Evolutionary conservation across 169 alveolate species (phyloP), one percentile per base, ranked within the genome.

Genomic region (Perkinsus marinus): DNA sequence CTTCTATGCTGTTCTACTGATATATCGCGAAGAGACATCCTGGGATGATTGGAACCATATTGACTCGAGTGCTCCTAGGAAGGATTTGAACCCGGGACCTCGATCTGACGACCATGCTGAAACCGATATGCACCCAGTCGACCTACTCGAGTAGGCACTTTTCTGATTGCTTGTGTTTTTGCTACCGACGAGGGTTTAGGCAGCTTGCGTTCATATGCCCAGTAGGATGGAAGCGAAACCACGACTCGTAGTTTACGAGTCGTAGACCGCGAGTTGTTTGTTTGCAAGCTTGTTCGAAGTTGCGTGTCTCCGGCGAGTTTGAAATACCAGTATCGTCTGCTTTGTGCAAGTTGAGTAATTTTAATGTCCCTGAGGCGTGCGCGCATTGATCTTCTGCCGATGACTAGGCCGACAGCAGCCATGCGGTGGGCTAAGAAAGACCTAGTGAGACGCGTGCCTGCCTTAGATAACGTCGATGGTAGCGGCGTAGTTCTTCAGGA

Each of bases 1-100:
- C 89, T 94, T 93, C 92, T 69, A 90, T 26, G 94, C 95, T 2
- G 89, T 94, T 30, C 34, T 57, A 13, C 34, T 57, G 22, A 57
- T 57, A 19, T 57, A 57, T 16, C 79, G 79, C 9, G 79, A 57
- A 2, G 79, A 57, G 22, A 57, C 79, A 13, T 57, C 37, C 22
- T 57, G 79, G 79, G 79, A 57, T 30, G 34, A 57, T 26, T 57
- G 79, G 79, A 57, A 5, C 30, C 36, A 57, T 2, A 16, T 57
- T 16, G 79, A 57, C 34, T 57, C 22, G 79, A 26, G 22, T 26
- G 79, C 30, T 30, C 36, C 5, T 16, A 30, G 79, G 37, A 30
- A 30, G 22, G 79, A 57, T 57, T 57, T 26, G 79, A 57, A 57
- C 79, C 79, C 37, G 79, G 79, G 34, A 57, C 79, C 79, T 57